Evolutionary conservation across 768 basidiomycete genomes (phyloP).

Genomic region (Boletus barrowsii): DNA sequence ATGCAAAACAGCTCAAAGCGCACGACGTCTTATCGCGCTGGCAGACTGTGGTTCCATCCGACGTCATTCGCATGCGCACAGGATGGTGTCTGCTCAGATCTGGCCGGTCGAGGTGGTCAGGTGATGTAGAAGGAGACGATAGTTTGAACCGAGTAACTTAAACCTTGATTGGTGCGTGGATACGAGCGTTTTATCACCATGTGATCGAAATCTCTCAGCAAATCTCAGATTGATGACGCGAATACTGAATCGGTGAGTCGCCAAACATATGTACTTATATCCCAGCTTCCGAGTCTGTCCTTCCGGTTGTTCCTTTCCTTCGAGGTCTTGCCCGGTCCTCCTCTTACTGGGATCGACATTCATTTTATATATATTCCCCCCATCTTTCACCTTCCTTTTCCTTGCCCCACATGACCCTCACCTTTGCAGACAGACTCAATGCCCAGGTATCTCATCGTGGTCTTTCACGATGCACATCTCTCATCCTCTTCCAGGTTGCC

Average conservation of each 20-base stretch:
- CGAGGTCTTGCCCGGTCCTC: constrained; percentile 3
- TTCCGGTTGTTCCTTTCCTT: background rate
- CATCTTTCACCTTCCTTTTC: constrained; percentile 18
- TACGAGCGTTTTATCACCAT: constrained; percentile 22
- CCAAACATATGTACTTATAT: constrained; percentile 11
- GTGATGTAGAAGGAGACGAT: background rate
- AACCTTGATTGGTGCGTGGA: constrained; percentile 8
- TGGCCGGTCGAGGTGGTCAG: background rate
- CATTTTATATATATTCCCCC: constrained; percentile 25
- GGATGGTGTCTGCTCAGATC: background rate
- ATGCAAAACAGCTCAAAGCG: too few relatives aligned
- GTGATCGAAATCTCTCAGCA: constrained; percentile 3
- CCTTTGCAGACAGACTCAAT: constrained; percentile 41
- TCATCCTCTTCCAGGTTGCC: constrained; percentile 33
- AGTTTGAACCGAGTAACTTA: constrained; percentile 1
- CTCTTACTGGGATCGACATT: constrained; percentile 7
- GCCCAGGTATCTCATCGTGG: constrained; percentile 31
- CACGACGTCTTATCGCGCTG: too few relatives aligned
- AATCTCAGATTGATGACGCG: constrained; percentile 22
- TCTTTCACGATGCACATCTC: background rate
- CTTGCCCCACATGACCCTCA: constrained; percentile 33
- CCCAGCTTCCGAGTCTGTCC: background rate
- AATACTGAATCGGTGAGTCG: constrained; percentile 7
- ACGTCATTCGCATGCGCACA: background rate
- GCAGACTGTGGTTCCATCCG: background rate